Evolutionary conservation across 1,139 yeast genomes (phyloP).

Genomic region (Kodamaea ohmeri): DNA sequence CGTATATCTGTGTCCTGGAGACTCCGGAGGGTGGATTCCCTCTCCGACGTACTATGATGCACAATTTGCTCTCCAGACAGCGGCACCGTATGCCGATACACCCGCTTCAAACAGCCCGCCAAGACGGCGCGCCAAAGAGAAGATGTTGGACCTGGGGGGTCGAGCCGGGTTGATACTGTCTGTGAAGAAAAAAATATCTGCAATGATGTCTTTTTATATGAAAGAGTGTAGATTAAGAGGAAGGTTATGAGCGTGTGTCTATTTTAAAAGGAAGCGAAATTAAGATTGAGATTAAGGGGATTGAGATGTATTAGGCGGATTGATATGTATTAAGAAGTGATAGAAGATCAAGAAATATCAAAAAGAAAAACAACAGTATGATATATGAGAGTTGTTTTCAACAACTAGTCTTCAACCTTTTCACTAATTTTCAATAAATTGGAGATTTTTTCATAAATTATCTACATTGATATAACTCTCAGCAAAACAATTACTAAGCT

Average conservation of each 20-base stretch:
- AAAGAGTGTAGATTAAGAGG: not conserved
- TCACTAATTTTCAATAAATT: slow-evolving; percentile 1
- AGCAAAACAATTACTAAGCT: slow-evolving; percentile 1
- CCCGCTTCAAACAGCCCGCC: slow-evolving; percentile 42
- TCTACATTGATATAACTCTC: too few relatives aligned
- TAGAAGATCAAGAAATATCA: too few relatives aligned
- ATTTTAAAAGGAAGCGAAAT: too few relatives aligned
- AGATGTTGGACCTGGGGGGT: slow-evolving; percentile 31
- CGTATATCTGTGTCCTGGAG: slow-evolving; percentile 52
- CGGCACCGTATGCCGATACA: slow-evolving; percentile 14
- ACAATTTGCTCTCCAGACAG: slow-evolving; percentile 23
- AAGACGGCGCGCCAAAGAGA: slow-evolving; percentile 43
- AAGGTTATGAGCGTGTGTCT: too few relatives aligned
- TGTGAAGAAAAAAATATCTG: slow-evolving; percentile 10
- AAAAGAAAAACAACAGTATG: too few relatives aligned
- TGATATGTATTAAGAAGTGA: too few relatives aligned
- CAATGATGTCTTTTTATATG: not conserved
- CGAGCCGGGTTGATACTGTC: slow-evolving; percentile 10
- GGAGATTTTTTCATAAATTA: not conserved
- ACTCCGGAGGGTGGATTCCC: slow-evolving; percentile 40
- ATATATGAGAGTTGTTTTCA: too few relatives aligned
- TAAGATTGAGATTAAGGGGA: too few relatives aligned
- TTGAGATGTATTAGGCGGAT: too few relatives aligned
- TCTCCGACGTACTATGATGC: slow-evolving; percentile 54
- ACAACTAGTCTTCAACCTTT: too few relatives aligned